These are phyloP conservation scores for Clarireedia monteithiana DNA, from an alignment of 2,329 filamentous ascomycete genomes.

Conservation along the genomic window DNA sequence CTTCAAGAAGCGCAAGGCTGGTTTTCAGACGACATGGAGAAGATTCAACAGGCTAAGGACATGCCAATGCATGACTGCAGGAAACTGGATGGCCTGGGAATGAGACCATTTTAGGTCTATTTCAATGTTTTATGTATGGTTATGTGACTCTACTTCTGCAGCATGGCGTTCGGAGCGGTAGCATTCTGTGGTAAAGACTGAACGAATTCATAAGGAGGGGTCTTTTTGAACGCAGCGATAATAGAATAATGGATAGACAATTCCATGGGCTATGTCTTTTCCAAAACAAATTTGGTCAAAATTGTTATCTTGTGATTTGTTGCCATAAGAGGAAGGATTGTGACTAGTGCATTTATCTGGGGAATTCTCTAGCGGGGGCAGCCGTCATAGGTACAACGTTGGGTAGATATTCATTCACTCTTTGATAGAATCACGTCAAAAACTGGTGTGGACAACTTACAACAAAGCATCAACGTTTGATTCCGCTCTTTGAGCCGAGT, in stretches of 20 bases:
- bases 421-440: too few relatives aligned
- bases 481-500: too few relatives aligned
- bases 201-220: not conserved
- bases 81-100: constrained; percentile 43
- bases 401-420: too few relatives aligned
- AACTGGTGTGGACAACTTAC: too few relatives aligned
- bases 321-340: too few relatives aligned
- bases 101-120: constrained; percentile 2
- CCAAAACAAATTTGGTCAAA: too few relatives aligned
- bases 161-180: constrained; percentile 21
- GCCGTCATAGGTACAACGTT: too few relatives aligned
- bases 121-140: constrained; percentile 11
- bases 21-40: constrained; percentile 58
- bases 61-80: constrained; percentile 54
- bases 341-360: too few relatives aligned
- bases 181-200: constrained; percentile 9
- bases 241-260: not conserved
- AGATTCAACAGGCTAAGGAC: constrained; percentile 40
- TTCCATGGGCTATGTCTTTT: not conserved
- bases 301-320: too few relatives aligned
- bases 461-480: too few relatives aligned
- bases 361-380: too few relatives aligned
- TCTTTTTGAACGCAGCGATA: not conserved
- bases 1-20: constrained; percentile 62
- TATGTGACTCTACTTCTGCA: constrained; percentile 14